A percentile compares a stretch with the other conserved stretches of the same genome.
phyloP scores from a whole-genome alignment of 2,329 filamentous ascomycete species.

The Dryadomyces quercivorus region DNA sequence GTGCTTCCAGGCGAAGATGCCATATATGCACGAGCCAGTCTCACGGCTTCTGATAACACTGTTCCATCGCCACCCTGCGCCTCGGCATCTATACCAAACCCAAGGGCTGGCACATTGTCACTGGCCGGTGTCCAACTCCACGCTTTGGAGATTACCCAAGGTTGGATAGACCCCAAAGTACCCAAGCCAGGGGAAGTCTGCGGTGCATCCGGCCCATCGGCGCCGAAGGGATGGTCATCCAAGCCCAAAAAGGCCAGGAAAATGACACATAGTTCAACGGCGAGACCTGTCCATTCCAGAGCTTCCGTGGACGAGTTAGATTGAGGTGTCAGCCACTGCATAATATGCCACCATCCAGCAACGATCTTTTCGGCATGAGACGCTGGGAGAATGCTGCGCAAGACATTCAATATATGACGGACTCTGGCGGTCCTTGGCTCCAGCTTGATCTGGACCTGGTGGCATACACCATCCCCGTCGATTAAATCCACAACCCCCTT shows the following conservation, averaged over 20 bases:
- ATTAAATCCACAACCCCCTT: constrained; percentile 54
- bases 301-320: constrained; percentile 29
- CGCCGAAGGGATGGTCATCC: neutral
- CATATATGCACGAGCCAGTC: constrained; percentile 53
- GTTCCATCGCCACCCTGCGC: neutral
- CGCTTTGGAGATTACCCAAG: constrained; percentile 4
- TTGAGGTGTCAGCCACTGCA: constrained; percentile 49
- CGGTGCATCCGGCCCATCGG: neutral
- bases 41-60: constrained; percentile 37
- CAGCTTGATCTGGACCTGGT: constrained; percentile 57
- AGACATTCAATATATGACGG: constrained; percentile 45
- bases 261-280: constrained; percentile 51
- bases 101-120: constrained; percentile 3
- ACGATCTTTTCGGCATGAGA: constrained; percentile 48
- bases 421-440: constrained; percentile 54
- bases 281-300: constrained; percentile 57
- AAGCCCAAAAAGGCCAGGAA: constrained; percentile 29
- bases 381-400: constrained; percentile 51
- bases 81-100: neutral
- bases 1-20: constrained; percentile 43
- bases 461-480: constrained; percentile 47
- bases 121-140: constrained; percentile 19
- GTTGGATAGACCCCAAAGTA: neutral
- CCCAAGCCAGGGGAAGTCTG: neutral
- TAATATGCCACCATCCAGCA: constrained; percentile 60